Base-by-base conservation (phyloP, 208 protist genomes). In the Acanthamoeba triangularis region DNA sequence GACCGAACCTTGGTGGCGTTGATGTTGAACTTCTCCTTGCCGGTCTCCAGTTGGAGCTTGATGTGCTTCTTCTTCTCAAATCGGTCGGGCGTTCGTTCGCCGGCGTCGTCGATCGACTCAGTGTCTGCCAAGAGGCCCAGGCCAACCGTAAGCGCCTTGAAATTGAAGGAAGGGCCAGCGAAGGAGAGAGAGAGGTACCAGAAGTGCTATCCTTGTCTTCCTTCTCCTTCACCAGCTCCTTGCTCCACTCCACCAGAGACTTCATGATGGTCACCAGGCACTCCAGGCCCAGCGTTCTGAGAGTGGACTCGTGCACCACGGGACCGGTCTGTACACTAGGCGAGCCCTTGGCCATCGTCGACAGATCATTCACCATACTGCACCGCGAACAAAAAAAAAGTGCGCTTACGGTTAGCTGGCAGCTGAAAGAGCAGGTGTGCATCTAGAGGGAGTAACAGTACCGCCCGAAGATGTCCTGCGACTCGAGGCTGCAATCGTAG, bases 401-500 rank as follows among this genome's bases (percentile, higher is more conserved):
- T 96, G 3, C 98, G 97, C 96, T 99, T 80, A 99, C 18, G 44
- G 84, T 96, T n/a, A 41, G 87, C 33, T 6, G 59, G 56, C 13
- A 20, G 11, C 3, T 44, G 16, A 84, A 23, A 35, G 44, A 44
- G 25, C 33, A 61, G 49, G 23, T 49, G 54, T 35, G 87, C 63
- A 67, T 63, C 3, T 99, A 96, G 65, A 99, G 97, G 54, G 97
- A 97, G 67, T 99, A 98, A 78, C 99, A 98, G n/a, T 47, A 94
- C 90, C 90, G 69, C 61, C 99, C 98, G 96, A 99, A 99, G 49
- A 99, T 97, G 91, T 99, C 99, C 65, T 98, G 97, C n/a, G 97
- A 98, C 76, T 98, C 96, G 7, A 99, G 97, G 96, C 99, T 99
- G 96, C 99, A 99, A 96, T 99, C 99, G 97, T 99, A 99, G 97